Conservation (phyloP, 1,284 basidiomycete genomes). For the Microstroma glucosiphilum region DNA sequence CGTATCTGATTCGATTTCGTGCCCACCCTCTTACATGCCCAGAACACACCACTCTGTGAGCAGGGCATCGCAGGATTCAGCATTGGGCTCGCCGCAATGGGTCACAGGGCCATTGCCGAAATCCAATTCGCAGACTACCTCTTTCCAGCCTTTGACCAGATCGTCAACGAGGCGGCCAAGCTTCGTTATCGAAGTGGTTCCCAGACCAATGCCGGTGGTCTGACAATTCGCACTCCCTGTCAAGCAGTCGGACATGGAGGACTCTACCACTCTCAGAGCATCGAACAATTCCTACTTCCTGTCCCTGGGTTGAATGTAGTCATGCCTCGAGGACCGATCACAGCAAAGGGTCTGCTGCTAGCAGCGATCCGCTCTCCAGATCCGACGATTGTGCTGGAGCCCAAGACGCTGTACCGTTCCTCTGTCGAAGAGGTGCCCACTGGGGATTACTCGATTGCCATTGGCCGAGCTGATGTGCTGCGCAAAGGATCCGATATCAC, state of each 20-base stretch:
- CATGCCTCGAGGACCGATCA: conserved; percentile 83
- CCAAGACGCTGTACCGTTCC: conserved; percentile 63
- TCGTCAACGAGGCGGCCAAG: conserved; percentile 94
- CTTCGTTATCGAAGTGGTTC: conserved; percentile 83
- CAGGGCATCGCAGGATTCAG: conserved; percentile 90
- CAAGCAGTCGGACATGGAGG: conserved; percentile 56
- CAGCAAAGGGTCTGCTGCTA: conserved; percentile 84
- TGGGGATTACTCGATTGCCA: conserved; percentile 75
- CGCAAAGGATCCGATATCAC: conserved; percentile 73
- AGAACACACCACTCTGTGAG: conserved; percentile 38
- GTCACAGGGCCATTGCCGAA: conserved; percentile 88
- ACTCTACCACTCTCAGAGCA: conserved; percentile 86
- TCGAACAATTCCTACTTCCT: conserved; percentile 81
- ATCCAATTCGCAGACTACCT: conserved; percentile 60
- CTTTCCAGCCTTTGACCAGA: conserved; percentile 54
- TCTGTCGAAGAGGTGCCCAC: conserved; percentile 82
- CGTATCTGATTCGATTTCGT: not conserved
- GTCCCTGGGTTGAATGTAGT: conserved; percentile 86
- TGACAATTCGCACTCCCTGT: conserved; percentile 69
- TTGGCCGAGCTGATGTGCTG: conserved; percentile 71
- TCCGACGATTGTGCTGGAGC: conserved; percentile 90
- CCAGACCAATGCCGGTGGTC: conserved; percentile 70
- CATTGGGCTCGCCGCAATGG: conserved; percentile 84
- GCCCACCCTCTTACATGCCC: conserved; percentile 1
- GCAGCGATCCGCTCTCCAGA: conserved; percentile 82